Evolutionary conservation across 2,329 filamentous ascomycete genomes (phyloP), one percentile per base, ranked within the genome.

Genomic region (Cercospora canescens): DNA sequence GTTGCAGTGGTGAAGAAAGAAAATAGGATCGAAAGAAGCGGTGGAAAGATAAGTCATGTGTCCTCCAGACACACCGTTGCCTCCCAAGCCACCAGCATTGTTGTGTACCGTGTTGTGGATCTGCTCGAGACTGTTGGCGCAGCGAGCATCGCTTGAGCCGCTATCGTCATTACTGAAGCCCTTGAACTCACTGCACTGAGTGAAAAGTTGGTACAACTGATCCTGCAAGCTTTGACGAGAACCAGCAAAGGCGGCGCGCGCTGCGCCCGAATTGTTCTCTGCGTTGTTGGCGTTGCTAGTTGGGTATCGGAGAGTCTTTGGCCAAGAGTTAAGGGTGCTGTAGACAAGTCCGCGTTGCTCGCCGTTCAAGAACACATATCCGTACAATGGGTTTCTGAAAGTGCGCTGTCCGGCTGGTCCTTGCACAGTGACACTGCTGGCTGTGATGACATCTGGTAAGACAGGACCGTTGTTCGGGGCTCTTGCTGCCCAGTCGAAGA

Each of bases 1-100:
- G 62, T 76, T 77, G 70, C 62, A 65, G 70, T 78, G 76, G 66
- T 78, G 76, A 16, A 78, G 72, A 71, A 72, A 77, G 72, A 78
- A 78, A 52, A 70, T 59, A 2, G 76, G 76, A 48, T 78, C 76
- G 65, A 75, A 77, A 6, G 75, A 67, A 14, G 75, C 70, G 8
- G 64, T 62, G 6, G 74, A 63, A 11, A 76, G 70, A 67, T 74
- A 76, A 41, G 69, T 73, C 76, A 78, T 77, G 70, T 77, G 73
- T 30, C 72, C 72, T 18, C 61, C 70, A 21, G 64, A 66, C 37
- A 70, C 65, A 24, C 56, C 60, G 32, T 59, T 63, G 39, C 60
- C 62, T 28, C 65, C 67, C n/a, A 63, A 61, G 16, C 73, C 72
- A 60, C 73, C 73, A 32, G 67, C 65, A n/a, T 60, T 65, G 60